phyloP scores from a whole-genome alignment of 345 rosid species.

The Viola odorata region DNA sequence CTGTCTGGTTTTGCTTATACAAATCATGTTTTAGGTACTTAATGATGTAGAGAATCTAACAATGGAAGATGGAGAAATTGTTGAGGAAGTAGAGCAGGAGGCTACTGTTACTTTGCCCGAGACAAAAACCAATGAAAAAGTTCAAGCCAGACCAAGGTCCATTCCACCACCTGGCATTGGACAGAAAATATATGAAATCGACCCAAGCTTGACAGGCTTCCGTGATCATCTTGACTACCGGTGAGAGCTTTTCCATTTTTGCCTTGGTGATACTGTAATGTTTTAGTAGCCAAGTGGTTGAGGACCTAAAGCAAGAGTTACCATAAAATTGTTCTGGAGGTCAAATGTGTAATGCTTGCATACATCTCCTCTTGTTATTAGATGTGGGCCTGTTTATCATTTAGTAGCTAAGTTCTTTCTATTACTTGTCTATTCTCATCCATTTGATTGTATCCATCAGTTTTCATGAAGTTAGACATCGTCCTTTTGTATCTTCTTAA shows the following conservation, averaged over 20 bases:
- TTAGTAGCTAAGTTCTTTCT: neutral
- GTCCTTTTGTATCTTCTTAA: neutral
- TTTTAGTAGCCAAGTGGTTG: neutral
- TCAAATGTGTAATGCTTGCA: no score
- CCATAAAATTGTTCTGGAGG: no score
- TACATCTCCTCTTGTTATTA: no score
- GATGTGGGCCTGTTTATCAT: no score
- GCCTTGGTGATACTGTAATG: neutral
- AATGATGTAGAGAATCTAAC: constrained; percentile 28
- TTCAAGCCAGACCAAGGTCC: constrained; percentile 31
- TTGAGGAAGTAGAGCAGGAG: constrained; percentile 35
- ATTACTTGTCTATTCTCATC: neutral
- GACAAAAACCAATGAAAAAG: constrained; percentile 25
- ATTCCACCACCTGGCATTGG: constrained; percentile 77
- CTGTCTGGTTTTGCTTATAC: constrained; percentile 3
- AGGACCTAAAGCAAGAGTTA: neutral
- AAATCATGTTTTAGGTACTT: constrained; percentile 28
- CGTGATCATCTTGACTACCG: constrained; percentile 80
- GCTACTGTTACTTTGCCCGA: constrained; percentile 22
- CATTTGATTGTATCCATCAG: neutral
- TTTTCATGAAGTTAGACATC: neutral
- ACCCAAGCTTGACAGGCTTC: constrained; percentile 52
- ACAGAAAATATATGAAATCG: constrained; percentile 76
- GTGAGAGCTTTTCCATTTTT: constrained; percentile 27
- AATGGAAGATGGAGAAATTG: constrained; percentile 39